Percentiles rank a stretch among this genome's conserved stretches.
Conservation (phyloP, 345 rosid genomes). For the Populus alba region DNA sequence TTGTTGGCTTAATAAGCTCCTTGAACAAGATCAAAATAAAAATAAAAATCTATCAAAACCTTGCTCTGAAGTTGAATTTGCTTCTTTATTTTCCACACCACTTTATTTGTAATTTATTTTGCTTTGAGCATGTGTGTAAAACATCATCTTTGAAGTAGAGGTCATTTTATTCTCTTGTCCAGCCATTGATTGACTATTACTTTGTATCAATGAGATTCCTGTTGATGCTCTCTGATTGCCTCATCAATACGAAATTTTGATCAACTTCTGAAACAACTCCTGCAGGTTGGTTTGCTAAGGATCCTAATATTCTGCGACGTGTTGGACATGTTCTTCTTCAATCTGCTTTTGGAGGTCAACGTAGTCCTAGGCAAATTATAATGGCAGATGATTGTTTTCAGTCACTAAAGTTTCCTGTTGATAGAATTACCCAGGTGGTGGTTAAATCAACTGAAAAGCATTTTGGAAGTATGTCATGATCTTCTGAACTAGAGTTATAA, state of each 20-base stretch:
- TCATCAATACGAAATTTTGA: constrained; percentile 4
- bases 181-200: not conserved
- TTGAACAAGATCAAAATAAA: not conserved
- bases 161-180: not conserved
- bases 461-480: constrained; percentile 76
- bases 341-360: constrained; percentile 75
- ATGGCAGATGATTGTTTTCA: constrained; percentile 92
- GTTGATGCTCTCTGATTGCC: not conserved
- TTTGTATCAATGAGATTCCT: not conserved
- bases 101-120: not conserved
- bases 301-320: constrained; percentile 66
- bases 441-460: constrained; percentile 76
- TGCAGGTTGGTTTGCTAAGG: constrained; percentile 92
- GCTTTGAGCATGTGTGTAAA: not conserved
- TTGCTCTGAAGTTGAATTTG: not conserved
- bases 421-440: constrained; percentile 67
- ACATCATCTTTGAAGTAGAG: not conserved
- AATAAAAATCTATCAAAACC: not conserved
- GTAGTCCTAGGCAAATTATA: constrained; percentile 79
- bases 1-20: not conserved
- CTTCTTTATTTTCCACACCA: not conserved
- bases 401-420: constrained; percentile 60
- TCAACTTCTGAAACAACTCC: constrained; percentile 14
- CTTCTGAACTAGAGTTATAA: not conserved
- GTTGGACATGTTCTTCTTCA: constrained; percentile 92